Evolutionary conservation across 164 flowering plant species (phyloP).

Genomic region (grape (Vitis vinifera)): DNA sequence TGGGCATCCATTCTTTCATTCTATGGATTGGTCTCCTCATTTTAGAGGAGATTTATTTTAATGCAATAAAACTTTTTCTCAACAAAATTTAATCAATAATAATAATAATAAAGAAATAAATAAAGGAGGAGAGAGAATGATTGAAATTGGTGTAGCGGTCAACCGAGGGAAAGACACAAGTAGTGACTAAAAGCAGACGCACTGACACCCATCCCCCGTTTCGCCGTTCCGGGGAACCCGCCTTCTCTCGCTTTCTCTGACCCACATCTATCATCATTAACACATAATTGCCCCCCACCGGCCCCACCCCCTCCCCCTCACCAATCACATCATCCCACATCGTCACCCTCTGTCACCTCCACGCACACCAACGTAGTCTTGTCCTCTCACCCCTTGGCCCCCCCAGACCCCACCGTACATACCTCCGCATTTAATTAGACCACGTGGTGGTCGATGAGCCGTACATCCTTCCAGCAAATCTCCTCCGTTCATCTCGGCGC

Average conservation of each 20-base stretch:
- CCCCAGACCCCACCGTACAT: constrained; percentile 2
- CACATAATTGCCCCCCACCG: neutral
- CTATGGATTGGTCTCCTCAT: too few relatives aligned
- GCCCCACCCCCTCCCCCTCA: neutral
- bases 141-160: too few relatives aligned
- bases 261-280: neutral
- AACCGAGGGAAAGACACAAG: too few relatives aligned
- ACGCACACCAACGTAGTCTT: constrained; percentile 1
- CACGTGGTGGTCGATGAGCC: constrained; percentile 9
- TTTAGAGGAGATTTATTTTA: too few relatives aligned
- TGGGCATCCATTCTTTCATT: too few relatives aligned
- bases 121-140: too few relatives aligned
- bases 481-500: neutral
- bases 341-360: neutral
- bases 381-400: neutral
- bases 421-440: constrained; percentile 9
- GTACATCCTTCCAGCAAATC: neutral
- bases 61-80: too few relatives aligned
- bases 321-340: constrained; percentile 1
- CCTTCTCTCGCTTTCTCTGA: neutral
- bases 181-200: too few relatives aligned
- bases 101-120: too few relatives aligned
- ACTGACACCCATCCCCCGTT: too few relatives aligned
- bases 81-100: too few relatives aligned
- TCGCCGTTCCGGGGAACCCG: neutral